A percentile compares a stretch with the other conserved stretches of the same genome.
Evolutionary conservation across 441 rosid genomes (phyloP).

Genomic region (Gossypium laxum): DNA sequence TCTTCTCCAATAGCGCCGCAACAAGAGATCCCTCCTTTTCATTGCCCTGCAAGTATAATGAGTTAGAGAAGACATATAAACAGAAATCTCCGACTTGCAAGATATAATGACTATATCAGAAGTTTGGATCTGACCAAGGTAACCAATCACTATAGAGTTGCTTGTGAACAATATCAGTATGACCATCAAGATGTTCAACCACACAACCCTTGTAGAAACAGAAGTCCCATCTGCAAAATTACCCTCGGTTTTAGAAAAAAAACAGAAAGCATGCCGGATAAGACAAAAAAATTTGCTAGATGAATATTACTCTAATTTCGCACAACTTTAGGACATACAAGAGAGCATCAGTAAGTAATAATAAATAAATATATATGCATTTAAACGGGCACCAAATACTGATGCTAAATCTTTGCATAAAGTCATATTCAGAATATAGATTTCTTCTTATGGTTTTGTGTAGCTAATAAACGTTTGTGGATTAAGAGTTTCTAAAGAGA

Average conservation of each 20-base stretch:
- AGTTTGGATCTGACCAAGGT: conserved; percentile 56
- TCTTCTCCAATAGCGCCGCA: conserved; percentile 94
- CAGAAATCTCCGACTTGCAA: conserved; percentile 4
- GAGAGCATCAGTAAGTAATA: not conserved
- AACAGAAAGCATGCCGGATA: not conserved
- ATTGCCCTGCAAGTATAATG: conserved; percentile 53
- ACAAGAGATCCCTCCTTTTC: conserved; percentile 69
- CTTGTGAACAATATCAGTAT: conserved; percentile 86
- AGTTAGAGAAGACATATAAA: conserved; percentile 20
- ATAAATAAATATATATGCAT: not conserved
- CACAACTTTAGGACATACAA: not conserved
- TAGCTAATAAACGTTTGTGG: not conserved
- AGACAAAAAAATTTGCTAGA: not conserved
- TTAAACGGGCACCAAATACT: not conserved
- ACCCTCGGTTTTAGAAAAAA: conserved; percentile 7
- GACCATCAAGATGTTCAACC: conserved; percentile 91
- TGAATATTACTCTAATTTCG: conserved; percentile 3
- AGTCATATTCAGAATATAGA: not conserved
- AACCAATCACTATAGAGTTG: conserved; percentile 75
- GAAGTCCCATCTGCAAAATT: conserved; percentile 83
- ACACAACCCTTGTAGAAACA: conserved; percentile 86
- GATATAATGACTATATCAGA: not conserved
- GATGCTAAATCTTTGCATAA: not conserved
- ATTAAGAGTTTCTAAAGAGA: not conserved
- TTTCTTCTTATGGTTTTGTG: not conserved